phyloP scores from a whole-genome alignment of 2,329 filamentous ascomycete species.

The Trichoderma aggressivum region DNA sequence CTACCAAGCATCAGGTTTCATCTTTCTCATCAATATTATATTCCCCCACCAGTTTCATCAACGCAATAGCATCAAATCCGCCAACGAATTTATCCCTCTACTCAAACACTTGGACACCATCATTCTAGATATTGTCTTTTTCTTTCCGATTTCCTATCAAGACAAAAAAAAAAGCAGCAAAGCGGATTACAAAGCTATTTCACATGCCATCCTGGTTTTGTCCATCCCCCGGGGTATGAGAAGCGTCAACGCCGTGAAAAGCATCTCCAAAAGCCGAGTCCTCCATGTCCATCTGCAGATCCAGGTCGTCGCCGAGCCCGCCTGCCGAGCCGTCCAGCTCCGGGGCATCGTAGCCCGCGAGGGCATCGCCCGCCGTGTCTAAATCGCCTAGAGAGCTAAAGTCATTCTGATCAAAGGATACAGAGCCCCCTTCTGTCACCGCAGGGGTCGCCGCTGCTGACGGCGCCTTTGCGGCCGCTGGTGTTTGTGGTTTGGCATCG shows the following conservation, averaged over 20 bases:
- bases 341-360: slow-evolving; percentile 63
- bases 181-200: not conserved
- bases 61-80: not conserved
- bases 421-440: slow-evolving; percentile 40
- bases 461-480: slow-evolving; percentile 34
- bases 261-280: slow-evolving; percentile 82
- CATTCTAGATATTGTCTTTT: not conserved
- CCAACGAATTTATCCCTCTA: not conserved
- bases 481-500: slow-evolving; percentile 22
- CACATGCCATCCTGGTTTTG: slow-evolving; percentile 34
- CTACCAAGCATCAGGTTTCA: not conserved
- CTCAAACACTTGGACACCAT: not conserved
- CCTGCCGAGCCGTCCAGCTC: slow-evolving; percentile 44
- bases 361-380: slow-evolving; percentile 68
- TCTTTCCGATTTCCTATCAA: slow-evolving; percentile 3
- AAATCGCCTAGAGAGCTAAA: slow-evolving; percentile 63
- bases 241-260: slow-evolving; percentile 61
- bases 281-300: slow-evolving; percentile 65
- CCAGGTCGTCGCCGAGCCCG: slow-evolving; percentile 54
- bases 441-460: slow-evolving; percentile 46
- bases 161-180: too few relatives aligned
- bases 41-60: not conserved
- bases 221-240: slow-evolving; percentile 36
- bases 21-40: not conserved
- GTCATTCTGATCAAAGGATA: slow-evolving; percentile 54